Evolutionary conservation across 331 rosid genomes (phyloP), one percentile per base, ranked within the genome.

Genomic region (Quercus tomentella): DNA sequence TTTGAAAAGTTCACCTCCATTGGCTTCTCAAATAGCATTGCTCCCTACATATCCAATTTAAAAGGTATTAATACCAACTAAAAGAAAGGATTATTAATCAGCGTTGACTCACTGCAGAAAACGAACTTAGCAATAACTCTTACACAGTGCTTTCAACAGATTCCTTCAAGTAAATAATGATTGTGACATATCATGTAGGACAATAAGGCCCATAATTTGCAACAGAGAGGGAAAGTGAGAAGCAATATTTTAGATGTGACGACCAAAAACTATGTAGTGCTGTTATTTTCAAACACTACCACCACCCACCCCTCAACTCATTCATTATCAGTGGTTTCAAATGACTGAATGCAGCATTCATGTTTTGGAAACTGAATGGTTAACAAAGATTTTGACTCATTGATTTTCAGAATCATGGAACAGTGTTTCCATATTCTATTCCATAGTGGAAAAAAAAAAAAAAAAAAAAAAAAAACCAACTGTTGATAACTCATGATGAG

Each of bases 1-100:
- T 93, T 93, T 12, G 99, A 96, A 84, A 86, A 96, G 89, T 96
- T 96, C 70, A 96, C 99, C 85, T 96, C 99, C 82, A 96, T 77
- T 67, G 90, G 86, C 91, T 93, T 93, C 77, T 94, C 99, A 80
- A 96, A 93, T 77, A 96, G 84, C 87, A 89, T 72, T 55, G 92
- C 89, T 61, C 98, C 99, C 99, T 96, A 33, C 11, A 66, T 79
- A 72, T 70, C 85, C 82, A 55, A 71, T 4, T 75, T 65, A 73
- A 60, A 72, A 70, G 63, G n/a, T 58, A 73, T 73, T 21, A 75
- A 68, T n/a, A 67, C 69, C 62, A 14, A 22, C 28, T 20, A 45
- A 54, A 22, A n/a, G 62, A 54, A 81, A 68, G 15, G 17, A 28
- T 22, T 18, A 63, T 26, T 2, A 68, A 73, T 11, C 61, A 28